Evolutionary conservation across 305 asterid genomes (phyloP).

Genomic region (Fraxinus greggii): DNA sequence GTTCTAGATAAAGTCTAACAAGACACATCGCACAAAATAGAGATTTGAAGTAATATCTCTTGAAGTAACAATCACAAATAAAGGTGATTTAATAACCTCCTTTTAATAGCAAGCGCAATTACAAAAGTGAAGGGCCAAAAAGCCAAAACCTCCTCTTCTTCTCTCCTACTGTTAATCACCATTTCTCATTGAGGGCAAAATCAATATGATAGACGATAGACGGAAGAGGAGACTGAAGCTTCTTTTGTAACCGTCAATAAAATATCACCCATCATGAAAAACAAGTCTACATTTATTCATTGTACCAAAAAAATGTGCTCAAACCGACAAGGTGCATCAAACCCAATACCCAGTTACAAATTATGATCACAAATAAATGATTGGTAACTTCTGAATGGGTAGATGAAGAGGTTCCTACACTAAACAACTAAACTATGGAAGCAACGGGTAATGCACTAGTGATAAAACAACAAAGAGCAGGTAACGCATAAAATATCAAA

Average conservation of each 20-base stretch:
- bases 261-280: neutral
- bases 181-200: neutral
- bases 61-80: neutral
- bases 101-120: neutral
- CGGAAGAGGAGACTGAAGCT: neutral
- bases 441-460: neutral
- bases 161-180: neutral
- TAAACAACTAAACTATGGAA: neutral
- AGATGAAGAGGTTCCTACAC: neutral
- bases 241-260: neutral
- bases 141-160: neutral
- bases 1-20: neutral
- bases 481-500: neutral
- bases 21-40: neutral
- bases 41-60: neutral
- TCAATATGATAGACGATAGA: neutral
- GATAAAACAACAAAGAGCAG: neutral
- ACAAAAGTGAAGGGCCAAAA: no score
- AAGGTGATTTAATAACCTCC: neutral
- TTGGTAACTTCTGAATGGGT: neutral
- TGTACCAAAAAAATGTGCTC: neutral
- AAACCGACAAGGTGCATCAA: neutral
- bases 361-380: neutral
- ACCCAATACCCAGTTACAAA: neutral
- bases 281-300: neutral